Conservation (phyloP, 1,139 yeast genomes). For the Blastobotrys petasosporus region DNA sequence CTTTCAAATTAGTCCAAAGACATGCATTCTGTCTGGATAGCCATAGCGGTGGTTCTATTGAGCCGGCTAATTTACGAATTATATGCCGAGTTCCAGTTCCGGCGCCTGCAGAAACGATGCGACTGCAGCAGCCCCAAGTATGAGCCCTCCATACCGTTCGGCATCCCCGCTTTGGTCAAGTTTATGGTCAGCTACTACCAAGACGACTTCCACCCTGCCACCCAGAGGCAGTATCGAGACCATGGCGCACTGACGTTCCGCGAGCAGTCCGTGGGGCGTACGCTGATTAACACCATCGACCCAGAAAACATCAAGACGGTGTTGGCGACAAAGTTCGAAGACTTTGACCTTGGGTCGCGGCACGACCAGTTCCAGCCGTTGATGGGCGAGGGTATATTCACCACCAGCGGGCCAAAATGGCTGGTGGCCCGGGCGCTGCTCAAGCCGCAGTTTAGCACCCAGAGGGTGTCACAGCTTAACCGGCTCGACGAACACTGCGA, state of each 20-base stretch:
- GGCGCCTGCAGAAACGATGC: constrained; percentile 3
- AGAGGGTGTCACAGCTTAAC: constrained; percentile 47
- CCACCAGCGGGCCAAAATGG: constrained; percentile 52
- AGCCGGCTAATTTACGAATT: constrained; percentile 3
- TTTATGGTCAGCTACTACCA: not conserved
- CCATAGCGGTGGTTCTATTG: no score
- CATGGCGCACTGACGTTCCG: constrained; percentile 15
- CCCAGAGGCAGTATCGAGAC: constrained; percentile 3
- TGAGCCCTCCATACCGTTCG: constrained; percentile 9
- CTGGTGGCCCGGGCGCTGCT: constrained; percentile 52
- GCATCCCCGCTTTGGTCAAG: constrained; percentile 6
- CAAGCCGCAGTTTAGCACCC: constrained; percentile 54
- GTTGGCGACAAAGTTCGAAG: constrained; percentile 40
- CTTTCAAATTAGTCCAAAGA: no score
- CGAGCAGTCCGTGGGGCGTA: constrained; percentile 13
- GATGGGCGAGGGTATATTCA: constrained; percentile 54
- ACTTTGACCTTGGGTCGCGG: constrained; percentile 48
- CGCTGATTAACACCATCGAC: constrained; percentile 33
- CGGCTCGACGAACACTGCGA: constrained; percentile 35
- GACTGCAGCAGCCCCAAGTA: constrained; percentile 8
- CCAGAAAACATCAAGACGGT: constrained; percentile 42
- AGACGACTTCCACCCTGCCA: constrained; percentile 4
- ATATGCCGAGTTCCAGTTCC: constrained; percentile 3
- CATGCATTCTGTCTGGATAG: no score
- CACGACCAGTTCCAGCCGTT: constrained; percentile 40